A percentile compares a stretch with the other conserved stretches of the same genome.
These are phyloP conservation scores for Vachellia collinsii DNA, from an alignment of 306 rosid genomes.

Conservation along the genomic window DNA sequence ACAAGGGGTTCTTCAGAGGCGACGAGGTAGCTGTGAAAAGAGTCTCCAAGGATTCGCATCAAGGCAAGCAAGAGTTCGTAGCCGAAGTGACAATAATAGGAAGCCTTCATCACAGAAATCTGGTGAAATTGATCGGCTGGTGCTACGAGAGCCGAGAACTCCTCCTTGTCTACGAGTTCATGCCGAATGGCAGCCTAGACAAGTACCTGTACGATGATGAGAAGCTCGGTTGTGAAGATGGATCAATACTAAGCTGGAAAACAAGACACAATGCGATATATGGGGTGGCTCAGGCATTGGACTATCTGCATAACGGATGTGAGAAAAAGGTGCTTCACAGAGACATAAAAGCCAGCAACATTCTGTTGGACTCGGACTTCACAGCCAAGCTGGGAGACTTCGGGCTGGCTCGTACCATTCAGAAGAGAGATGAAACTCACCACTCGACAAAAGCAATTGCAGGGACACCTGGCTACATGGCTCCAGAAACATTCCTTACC, in stretches of 20 bases:
- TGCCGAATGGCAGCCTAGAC: slow-evolving; percentile 83
- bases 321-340: slow-evolving; percentile 74
- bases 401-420: slow-evolving; percentile 71
- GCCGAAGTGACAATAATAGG: slow-evolving; percentile 87
- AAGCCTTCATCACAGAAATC: slow-evolving; percentile 71
- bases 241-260: slow-evolving; percentile 51
- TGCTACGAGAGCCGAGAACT: slow-evolving; percentile 76
- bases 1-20: slow-evolving; percentile 54
- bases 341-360: slow-evolving; percentile 78
- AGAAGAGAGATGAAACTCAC: slow-evolving; percentile 56
- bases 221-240: slow-evolving; percentile 14
- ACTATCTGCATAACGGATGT: slow-evolving; percentile 77
- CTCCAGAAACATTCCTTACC: slow-evolving; percentile 70
- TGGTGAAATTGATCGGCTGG: slow-evolving; percentile 83
- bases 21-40: slow-evolving; percentile 75
- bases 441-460: slow-evolving; percentile 77
- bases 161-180: slow-evolving; percentile 79
- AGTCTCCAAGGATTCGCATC: slow-evolving; percentile 64
- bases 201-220: slow-evolving; percentile 53
- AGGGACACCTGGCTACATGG: slow-evolving; percentile 89
- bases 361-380: slow-evolving; percentile 69
- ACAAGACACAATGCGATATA: slow-evolving; percentile 50
- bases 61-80: slow-evolving; percentile 81
- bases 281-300: slow-evolving; percentile 76
- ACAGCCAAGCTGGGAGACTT: slow-evolving; percentile 71